Base-by-base conservation (phyloP, 2,329 filamentous ascomycete genomes). In the Microcera coccophila region DNA sequence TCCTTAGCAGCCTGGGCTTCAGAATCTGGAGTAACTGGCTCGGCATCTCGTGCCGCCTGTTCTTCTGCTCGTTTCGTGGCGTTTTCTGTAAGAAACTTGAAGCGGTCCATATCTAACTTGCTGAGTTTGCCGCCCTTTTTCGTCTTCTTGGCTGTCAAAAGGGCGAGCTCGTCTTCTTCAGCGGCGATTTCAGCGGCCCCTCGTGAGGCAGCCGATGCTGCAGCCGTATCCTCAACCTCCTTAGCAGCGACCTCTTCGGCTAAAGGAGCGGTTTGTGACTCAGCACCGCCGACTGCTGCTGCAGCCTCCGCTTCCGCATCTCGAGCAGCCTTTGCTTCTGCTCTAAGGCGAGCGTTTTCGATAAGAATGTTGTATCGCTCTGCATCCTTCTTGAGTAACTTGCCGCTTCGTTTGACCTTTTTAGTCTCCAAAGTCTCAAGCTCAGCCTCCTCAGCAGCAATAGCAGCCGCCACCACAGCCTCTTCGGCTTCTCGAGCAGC, bases 101-200 rank as follows among this genome's bases (percentile, higher is more conserved):
- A 58, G 39, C 42, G 70, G 45, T 61, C 60, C n/a, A 48, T 53
- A 28, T 59, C 54, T 36, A 50, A 55, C 41, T 50, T 55, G 9
- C 14, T 29, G 24, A 39, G 38, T 24, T 39, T 39, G 29, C 29
- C 50, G 5, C 54, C 54, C 16, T 46, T 55, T 19, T 41, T 57
- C 12, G 33, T 24, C 35, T 57, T 57, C 41, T 57, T 57, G 2
- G 54, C 39, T n/a, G 48, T 45, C 5, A 57, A 35, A 9, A 42
- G 42, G 11, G 49, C 45, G 12, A 56, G 22, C 28, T 57, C 54
- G 16, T 44, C 38, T 15, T 56, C 51, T 38, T 57, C 54, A 11
- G 47, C 49, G 18, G 53, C 45, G 14, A 55, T 38, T 4, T 21
- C 5, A n/a, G 20, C 20, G 5, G 47, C 42, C 1, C 41, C 44